These are phyloP conservation scores for Boechera divaricarpa DNA, from an alignment of 345 rosid species.

Conservation along the genomic window DNA sequence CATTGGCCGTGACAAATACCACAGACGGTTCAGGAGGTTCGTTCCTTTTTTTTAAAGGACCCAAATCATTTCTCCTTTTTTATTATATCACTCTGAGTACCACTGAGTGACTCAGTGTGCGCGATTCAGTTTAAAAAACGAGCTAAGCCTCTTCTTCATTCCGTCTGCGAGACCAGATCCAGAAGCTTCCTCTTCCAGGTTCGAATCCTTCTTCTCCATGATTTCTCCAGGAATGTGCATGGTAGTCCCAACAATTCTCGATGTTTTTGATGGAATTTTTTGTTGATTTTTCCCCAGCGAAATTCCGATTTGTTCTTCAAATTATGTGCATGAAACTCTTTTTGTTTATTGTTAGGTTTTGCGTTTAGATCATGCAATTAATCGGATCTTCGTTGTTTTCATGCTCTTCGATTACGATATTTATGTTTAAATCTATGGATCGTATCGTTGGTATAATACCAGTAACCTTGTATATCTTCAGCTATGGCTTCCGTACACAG, in stretches of 20 bases:
- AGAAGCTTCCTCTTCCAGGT: constrained; percentile 28
- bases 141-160: background rate
- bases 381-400: too few relatives aligned
- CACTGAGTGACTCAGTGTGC: background rate
- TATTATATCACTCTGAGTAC: background rate
- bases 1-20: constrained; percentile 25
- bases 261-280: too few relatives aligned
- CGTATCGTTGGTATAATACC: background rate
- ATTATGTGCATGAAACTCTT: background rate
- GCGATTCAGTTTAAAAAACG: background rate
- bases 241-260: background rate
- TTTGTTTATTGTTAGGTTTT: too few relatives aligned
- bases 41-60: background rate
- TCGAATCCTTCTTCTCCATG: too few relatives aligned
- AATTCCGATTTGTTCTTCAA: too few relatives aligned
- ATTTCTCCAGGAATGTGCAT: too few relatives aligned
- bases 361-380: too few relatives aligned
- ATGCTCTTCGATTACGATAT: too few relatives aligned
- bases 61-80: background rate
- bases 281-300: too few relatives aligned
- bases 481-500: constrained; percentile 78
- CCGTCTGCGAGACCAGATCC: background rate
- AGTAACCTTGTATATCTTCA: background rate
- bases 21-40: constrained; percentile 25
- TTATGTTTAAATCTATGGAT: background rate